These are phyloP conservation scores for Candida ortonii DNA, from an alignment of 805 yeast species.

Conservation along the genomic window DNA sequence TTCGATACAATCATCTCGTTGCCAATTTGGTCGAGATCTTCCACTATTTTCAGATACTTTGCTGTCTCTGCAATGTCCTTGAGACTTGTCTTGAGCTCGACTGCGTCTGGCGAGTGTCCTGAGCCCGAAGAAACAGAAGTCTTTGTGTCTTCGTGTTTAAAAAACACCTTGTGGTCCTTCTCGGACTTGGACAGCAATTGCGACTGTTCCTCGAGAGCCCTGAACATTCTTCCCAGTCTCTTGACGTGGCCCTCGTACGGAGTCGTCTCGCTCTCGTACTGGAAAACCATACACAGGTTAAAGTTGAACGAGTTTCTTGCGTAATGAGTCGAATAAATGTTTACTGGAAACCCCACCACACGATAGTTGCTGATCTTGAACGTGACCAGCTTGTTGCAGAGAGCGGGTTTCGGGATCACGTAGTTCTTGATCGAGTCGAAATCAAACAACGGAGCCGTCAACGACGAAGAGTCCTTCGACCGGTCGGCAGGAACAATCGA, in stretches of 20 bases:
- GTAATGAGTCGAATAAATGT: slow-evolving; percentile 68
- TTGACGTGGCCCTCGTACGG: slow-evolving; percentile 85
- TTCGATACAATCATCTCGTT: slow-evolving; percentile 24
- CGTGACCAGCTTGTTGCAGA: slow-evolving; percentile 79
- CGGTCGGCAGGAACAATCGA: slow-evolving; percentile 44
- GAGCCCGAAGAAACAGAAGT: slow-evolving; percentile 8
- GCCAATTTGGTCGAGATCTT: slow-evolving; percentile 29
- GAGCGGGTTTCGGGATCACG: slow-evolving; percentile 87
- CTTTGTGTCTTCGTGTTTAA: slow-evolving; percentile 26
- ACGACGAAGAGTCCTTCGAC: slow-evolving; percentile 35
- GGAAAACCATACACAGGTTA: slow-evolving; percentile 90
- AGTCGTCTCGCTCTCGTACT: slow-evolving; percentile 72
- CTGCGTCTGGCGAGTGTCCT: slow-evolving; percentile 11
- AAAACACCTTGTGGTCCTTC: slow-evolving; percentile 42
- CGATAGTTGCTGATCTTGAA: slow-evolving; percentile 67
- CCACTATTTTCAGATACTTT: slow-evolving; percentile 31
- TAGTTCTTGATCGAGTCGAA: slow-evolving; percentile 87
- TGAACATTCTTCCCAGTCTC: slow-evolving; percentile 83
- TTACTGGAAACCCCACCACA: slow-evolving; percentile 86
- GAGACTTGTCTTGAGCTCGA: slow-evolving; percentile 3
- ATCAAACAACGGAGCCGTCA: slow-evolving; percentile 51
- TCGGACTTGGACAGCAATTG: slow-evolving; percentile 62
- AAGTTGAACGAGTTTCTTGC: slow-evolving; percentile 90
- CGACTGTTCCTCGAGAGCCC: slow-evolving; percentile 86
- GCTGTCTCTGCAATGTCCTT: slow-evolving; percentile 18